Evolutionary conservation across 2,329 filamentous ascomycete genomes (phyloP).

Genomic region (Fusarium hainanense): DNA sequence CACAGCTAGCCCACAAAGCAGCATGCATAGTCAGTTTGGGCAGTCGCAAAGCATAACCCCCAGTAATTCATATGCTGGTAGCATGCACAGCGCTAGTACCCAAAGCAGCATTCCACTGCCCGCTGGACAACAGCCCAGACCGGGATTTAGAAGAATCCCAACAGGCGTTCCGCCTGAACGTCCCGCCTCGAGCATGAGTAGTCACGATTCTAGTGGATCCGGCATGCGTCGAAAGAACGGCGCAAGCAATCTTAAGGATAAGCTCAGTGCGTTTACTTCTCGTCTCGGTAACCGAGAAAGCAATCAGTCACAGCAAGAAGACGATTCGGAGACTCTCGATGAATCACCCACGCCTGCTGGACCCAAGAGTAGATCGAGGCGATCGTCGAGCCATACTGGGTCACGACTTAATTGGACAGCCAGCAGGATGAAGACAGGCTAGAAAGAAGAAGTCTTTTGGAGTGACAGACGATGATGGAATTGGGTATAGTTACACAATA

Average conservation of each 20-base stretch:
- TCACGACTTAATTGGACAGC: constrained; percentile 32
- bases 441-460: constrained; percentile 1
- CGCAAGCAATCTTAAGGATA: constrained; percentile 50
- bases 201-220: constrained; percentile 34
- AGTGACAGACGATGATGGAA: constrained; percentile 13
- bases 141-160: constrained; percentile 41
- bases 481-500: constrained; percentile 26
- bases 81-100: constrained; percentile 30
- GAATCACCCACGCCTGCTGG: constrained; percentile 28
- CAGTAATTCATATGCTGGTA: constrained; percentile 25
- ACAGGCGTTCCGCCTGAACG: constrained; percentile 39
- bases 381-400: constrained; percentile 36
- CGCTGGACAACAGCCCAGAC: constrained; percentile 27
- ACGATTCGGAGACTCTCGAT: constrained; percentile 36
- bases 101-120: constrained; percentile 32
- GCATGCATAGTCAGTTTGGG: constrained; percentile 27
- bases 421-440: constrained; percentile 31
- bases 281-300: constrained; percentile 43
- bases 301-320: constrained; percentile 37
- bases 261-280: constrained; percentile 51
- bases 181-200: constrained; percentile 50
- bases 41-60: constrained; percentile 17
- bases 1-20: constrained; percentile 48
- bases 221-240: constrained; percentile 46
- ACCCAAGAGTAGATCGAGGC: constrained; percentile 30